Evolutionary conservation across 345 rosid species (phyloP).

Genomic region (Acer yangbiense): DNA sequence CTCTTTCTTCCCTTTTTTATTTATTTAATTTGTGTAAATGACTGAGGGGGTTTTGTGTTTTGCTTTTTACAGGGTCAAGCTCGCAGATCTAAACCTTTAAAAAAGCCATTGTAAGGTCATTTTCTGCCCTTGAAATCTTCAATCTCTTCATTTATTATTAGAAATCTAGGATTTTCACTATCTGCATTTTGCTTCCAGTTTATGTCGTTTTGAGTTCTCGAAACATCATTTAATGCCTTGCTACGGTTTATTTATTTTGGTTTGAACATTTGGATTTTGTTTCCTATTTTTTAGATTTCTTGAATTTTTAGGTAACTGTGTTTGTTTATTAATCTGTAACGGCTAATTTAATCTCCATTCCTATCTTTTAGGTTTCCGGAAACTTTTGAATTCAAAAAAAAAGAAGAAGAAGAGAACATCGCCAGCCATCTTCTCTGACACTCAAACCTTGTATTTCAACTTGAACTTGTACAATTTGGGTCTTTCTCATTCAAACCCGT

Average conservation of each 20-base stretch:
- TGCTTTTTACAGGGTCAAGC: constrained; percentile 22
- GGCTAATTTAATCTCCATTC: constrained; percentile 23
- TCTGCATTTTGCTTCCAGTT: constrained; percentile 11
- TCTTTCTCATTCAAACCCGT: constrained; percentile 11
- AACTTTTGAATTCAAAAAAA: constrained; percentile 16
- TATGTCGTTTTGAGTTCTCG: constrained; percentile 26
- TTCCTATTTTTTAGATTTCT: constrained; percentile 26
- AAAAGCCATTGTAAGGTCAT: constrained; percentile 26
- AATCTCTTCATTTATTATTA: neutral
- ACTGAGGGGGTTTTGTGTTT: neutral
- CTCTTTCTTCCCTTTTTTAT: neutral
- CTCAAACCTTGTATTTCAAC: constrained; percentile 12
- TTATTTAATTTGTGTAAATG: neutral
- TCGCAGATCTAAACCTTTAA: constrained; percentile 56
- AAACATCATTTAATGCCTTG: constrained; percentile 13
- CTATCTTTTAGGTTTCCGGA: constrained; percentile 30
- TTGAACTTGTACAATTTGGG: constrained; percentile 18
- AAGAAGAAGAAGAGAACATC: neutral
- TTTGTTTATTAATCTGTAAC: constrained; percentile 16
- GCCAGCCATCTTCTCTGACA: neutral
- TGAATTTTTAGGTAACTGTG: constrained; percentile 18
- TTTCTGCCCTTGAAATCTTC: neutral
- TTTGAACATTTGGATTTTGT: constrained; percentile 20
- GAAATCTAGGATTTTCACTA: constrained; percentile 7
- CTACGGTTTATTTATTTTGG: constrained; percentile 2